phyloP scores from a whole-genome alignment of 495 filamentous ascomycete genomes.

The Margaritispora aquatica region DNA sequence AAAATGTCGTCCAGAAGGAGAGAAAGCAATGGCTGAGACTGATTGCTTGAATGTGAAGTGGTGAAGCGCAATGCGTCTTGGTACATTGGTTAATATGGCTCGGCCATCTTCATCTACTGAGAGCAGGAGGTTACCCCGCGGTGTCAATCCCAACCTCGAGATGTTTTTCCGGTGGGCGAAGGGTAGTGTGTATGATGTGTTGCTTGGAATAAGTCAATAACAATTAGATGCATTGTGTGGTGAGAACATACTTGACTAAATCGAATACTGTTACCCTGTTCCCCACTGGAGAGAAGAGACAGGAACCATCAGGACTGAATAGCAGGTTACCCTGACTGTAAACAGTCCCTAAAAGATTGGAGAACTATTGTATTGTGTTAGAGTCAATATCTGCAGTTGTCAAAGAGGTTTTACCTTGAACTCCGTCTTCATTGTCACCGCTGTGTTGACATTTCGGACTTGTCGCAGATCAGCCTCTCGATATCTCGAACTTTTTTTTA shows the following conservation, averaged over 20 bases:
- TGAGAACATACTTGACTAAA: constrained; percentile 70
- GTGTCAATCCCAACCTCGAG: constrained; percentile 76
- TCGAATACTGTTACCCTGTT: constrained; percentile 96
- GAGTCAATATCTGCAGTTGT: not conserved
- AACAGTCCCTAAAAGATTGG: constrained; percentile 92
- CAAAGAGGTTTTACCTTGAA: constrained; percentile 88
- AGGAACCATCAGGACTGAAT: constrained; percentile 94
- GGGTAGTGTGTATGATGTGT: constrained; percentile 91
- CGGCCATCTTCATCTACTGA: constrained; percentile 92
- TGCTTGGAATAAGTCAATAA: constrained; percentile 58
- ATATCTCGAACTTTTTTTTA: constrained; percentile 12
- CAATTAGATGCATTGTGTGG: constrained; percentile 15
- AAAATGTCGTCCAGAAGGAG: constrained; percentile 85
- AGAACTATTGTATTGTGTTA: constrained; percentile 72
- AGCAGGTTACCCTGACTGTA: constrained; percentile 95
- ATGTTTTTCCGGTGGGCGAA: constrained; percentile 94
- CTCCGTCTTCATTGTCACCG: constrained; percentile 83
- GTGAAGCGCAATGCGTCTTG: constrained; percentile 76
- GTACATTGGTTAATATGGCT: constrained; percentile 85
- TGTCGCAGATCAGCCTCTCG: not conserved
- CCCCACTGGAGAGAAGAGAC: constrained; percentile 93
- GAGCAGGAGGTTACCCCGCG: constrained; percentile 83
- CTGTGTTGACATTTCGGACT: constrained; percentile 1
- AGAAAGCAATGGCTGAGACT: constrained; percentile 82
- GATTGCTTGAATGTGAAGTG: constrained; percentile 88